Conservation (phyloP, 2,329 filamentous ascomycete genomes). For the Ascochyta fabae region DNA sequence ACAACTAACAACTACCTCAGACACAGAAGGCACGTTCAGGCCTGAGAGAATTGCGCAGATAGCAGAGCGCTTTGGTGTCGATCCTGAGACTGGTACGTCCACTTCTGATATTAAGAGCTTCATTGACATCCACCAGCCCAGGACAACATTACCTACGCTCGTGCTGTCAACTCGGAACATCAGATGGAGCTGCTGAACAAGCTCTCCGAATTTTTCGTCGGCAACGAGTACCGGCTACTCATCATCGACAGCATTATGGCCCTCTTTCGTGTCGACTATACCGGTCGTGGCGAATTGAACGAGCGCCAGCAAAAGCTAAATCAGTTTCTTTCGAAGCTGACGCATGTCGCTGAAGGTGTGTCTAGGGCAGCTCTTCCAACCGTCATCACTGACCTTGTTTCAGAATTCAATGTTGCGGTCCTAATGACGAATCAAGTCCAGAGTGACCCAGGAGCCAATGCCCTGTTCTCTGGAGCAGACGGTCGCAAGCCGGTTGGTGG, state of each 20-base stretch:
- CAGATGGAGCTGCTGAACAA: constrained; percentile 69
- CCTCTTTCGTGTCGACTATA: constrained; percentile 71
- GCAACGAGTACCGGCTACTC: constrained; percentile 69
- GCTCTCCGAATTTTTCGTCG: constrained; percentile 66
- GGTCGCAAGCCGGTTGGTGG: constrained; percentile 71
- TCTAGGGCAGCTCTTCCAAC: neutral
- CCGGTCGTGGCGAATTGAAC: constrained; percentile 70
- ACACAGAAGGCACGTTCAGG: constrained; percentile 60
- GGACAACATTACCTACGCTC: constrained; percentile 71
- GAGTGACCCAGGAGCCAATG: constrained; percentile 71
- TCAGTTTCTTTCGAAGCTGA: constrained; percentile 67
- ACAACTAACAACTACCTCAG: constrained; percentile 45
- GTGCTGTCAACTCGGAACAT: constrained; percentile 70
- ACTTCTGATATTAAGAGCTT: constrained; percentile 26
- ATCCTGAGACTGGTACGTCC: constrained; percentile 41
- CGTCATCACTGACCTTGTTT: neutral
- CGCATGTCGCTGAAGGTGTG: constrained; percentile 68
- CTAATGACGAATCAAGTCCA: constrained; percentile 72
- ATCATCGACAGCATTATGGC: constrained; percentile 75
- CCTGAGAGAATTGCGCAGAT: constrained; percentile 72
- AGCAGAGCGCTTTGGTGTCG: constrained; percentile 67
- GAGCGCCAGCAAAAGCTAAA: constrained; percentile 73
- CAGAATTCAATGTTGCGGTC: constrained; percentile 69
- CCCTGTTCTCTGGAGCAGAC: constrained; percentile 71
- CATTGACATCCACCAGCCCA: constrained; percentile 64